Evolutionary conservation across 345 rosid genomes (phyloP), one percentile per base, ranked within the genome.

Genomic region (Streptanthus diversifolius): DNA sequence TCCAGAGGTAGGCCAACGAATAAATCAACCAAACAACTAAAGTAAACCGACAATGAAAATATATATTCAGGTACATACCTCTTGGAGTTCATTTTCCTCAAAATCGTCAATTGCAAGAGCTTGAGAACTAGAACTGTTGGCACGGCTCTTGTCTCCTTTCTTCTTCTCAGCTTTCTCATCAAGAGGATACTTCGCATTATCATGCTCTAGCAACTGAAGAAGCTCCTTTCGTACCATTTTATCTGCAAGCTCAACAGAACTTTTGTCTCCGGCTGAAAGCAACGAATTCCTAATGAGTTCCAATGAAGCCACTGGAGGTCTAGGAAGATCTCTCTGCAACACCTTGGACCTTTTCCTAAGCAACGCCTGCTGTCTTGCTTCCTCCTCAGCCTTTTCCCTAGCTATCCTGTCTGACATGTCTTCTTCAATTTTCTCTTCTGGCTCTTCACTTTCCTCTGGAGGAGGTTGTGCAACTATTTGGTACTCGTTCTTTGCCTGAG

Each of bases 301-400:
- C 86, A 90, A 73, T 18, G 99, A 92, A 72, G 95, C 88, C 72
- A 85, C 81, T 53, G 98, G 98, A 48, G 95, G 99, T 74, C 99
- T 84, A 32, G 99, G 99, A 55, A 95, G 91, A 80, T 83, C 96
- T 81, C 98, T 90, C 84, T 95, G 99, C 79, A 95, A 81, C 29
- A 95, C 99, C 86, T 90, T 92, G 43, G 98, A 95, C 78, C 98
- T 87, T 85, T 95, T 95, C 88, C 85, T 84, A 72, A 92, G 97
- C 59, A 92, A 74, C 49, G 95, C 98, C 66, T 82, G 90, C 63
- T 63, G 91, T 35, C 90, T 83, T 8, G 92, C 98, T 83, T 95
- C 99, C 78, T 95, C 98, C 81, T 84, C 97, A 35, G 98, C 96
- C 80, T 77, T 92, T 79, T 86, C 92, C 80, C 97, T 87, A 1